phyloP scores from a whole-genome alignment of 768 basidiomycete species.

The Psilocybe cyanescens region DNA sequence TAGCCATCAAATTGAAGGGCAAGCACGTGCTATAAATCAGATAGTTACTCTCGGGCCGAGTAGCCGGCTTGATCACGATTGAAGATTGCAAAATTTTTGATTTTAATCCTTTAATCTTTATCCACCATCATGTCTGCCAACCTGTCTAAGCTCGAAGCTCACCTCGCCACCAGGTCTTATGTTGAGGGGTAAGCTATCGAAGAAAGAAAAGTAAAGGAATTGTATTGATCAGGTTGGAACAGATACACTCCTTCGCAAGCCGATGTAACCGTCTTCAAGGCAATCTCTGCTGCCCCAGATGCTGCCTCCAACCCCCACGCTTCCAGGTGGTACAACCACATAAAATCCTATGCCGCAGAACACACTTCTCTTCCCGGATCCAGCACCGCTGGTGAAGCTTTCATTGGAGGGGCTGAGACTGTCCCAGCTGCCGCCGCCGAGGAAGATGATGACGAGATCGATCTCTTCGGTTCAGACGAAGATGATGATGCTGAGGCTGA shows the following conservation, averaged over 20 bases:
- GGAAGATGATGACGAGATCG: constrained; percentile 78
- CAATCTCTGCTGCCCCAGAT: constrained; percentile 68
- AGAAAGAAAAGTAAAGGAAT: neutral
- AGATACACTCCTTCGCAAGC: constrained; percentile 94
- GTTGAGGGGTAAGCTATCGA: constrained; percentile 79
- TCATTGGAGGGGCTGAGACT: constrained; percentile 56
- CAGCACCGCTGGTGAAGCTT: constrained; percentile 78
- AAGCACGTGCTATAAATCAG: constrained; percentile 26
- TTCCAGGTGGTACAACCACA: constrained; percentile 94
- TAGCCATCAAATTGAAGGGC: too few relatives aligned
- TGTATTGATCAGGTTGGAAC: constrained; percentile 3
- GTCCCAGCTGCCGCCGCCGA: constrained; percentile 48
- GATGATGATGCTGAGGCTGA: constrained; percentile 88
- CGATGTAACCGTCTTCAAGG: constrained; percentile 90
- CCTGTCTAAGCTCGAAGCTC: constrained; percentile 77
- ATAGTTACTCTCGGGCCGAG: constrained; percentile 13
- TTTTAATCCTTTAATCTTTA: constrained; percentile 18
- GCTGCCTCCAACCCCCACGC: constrained; percentile 71
- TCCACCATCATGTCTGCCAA: constrained; percentile 63
- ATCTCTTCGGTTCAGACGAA: constrained; percentile 88
- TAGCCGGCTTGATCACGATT: constrained; percentile 25
- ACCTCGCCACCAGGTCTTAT: constrained; percentile 88
- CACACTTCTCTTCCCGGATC: constrained; percentile 81
- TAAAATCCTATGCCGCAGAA: constrained; percentile 83
- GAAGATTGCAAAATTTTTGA: constrained; percentile 9